These are phyloP conservation scores for Penicillium pancosmium DNA, from an alignment of 495 filamentous ascomycete species.

Conservation along the genomic window DNA sequence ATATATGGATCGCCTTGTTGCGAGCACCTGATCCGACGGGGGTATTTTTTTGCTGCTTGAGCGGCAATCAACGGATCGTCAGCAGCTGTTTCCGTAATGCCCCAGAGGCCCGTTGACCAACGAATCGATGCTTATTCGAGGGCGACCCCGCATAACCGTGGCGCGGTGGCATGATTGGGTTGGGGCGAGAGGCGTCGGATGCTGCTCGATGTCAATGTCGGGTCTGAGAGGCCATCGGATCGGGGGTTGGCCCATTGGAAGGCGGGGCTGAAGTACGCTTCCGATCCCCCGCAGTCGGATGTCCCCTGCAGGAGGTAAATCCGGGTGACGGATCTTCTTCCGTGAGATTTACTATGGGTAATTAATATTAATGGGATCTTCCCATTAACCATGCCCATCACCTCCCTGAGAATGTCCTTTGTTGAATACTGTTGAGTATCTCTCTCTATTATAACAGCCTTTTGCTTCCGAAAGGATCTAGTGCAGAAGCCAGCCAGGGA, in stretches of 20 bases:
- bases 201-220: constrained; percentile 9
- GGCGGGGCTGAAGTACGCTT: not conserved
- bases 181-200: constrained; percentile 17
- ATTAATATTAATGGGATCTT: no score
- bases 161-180: constrained; percentile 23
- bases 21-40: constrained; percentile 18
- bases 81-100: not conserved
- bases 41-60: constrained; percentile 9
- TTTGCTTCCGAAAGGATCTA: constrained; percentile 20
- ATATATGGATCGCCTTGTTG: constrained; percentile 11
- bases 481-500: not conserved
- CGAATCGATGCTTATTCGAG: constrained; percentile 28
- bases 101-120: constrained; percentile 20
- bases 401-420: no score
- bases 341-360: not conserved
- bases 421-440: no score
- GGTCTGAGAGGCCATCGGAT: constrained; percentile 12
- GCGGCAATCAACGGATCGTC: constrained; percentile 13
- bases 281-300: constrained; percentile 6
- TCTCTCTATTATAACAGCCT: no score
- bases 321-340: no score
- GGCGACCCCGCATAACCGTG: constrained; percentile 24
- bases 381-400: no score
- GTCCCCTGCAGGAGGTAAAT: not conserved
- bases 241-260: not conserved